Conservation (phyloP, 2,329 filamentous ascomycete species). For the Penicillium digitatum region DNA sequence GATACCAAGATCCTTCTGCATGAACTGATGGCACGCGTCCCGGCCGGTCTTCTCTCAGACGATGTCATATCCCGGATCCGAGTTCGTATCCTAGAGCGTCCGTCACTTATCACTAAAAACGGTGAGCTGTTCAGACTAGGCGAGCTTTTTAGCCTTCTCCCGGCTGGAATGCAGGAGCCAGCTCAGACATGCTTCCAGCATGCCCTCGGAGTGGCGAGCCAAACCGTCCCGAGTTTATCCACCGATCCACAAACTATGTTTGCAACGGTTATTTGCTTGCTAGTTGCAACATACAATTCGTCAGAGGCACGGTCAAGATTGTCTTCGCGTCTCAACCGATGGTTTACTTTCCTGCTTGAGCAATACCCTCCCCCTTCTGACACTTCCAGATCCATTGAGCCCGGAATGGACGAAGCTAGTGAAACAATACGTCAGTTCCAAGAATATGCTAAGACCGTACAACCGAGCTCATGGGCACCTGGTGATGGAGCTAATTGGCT, state of each 20-base stretch:
- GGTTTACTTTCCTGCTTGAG: conserved; percentile 36
- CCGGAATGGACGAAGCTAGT: conserved; percentile 18
- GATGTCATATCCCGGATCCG: conserved; percentile 29
- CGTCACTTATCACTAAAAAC: conserved; percentile 32
- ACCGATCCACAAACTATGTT: conserved; percentile 22
- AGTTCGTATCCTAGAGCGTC: conserved; percentile 32
- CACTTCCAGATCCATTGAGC: conserved; percentile 30
- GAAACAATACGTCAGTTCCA: conserved; percentile 15
- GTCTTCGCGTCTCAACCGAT: conserved; percentile 33
- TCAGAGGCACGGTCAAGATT: conserved; percentile 19
- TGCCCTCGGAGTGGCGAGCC: conserved; percentile 20
- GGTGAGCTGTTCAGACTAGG: conserved; percentile 37
- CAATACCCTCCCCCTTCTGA: conserved; percentile 33
- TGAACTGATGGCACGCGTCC: conserved; percentile 31
- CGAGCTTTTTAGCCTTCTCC: conserved; percentile 31
- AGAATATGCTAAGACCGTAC: conserved; percentile 3
- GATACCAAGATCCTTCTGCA: conserved; percentile 29
- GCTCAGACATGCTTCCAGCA: conserved; percentile 24
- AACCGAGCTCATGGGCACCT: conserved; percentile 9
- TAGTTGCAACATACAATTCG: conserved; percentile 26
- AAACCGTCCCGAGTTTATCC: conserved; percentile 16
- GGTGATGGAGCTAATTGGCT: conserved; percentile 19
- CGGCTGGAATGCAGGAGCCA: conserved; percentile 25
- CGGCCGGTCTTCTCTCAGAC: conserved; percentile 27
- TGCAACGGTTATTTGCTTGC: conserved; percentile 33